Evolutionary conservation across 805 yeast genomes (phyloP), one percentile per base, ranked within the genome.

Genomic region (Monosporozyma aquatica): DNA sequence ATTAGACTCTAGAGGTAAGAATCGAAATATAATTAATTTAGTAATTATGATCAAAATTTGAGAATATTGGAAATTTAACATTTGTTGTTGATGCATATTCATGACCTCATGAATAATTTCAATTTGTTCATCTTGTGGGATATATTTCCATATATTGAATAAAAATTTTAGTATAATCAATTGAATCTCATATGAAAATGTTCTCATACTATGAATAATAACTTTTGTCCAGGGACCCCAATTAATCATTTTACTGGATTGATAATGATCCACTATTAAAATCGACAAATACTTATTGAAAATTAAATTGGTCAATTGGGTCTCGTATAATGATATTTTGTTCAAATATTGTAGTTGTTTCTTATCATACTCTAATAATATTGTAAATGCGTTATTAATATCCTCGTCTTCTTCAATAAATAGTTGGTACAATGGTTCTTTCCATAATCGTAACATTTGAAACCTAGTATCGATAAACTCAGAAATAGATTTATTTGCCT

Each of bases 211-310:
- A 37, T 49, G 50, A 10, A 52, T 29, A 2, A 54, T 42, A 3
- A 63, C 63, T 2, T 37, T 25, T 8, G 43, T 37, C 65, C 65
- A 61, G 10, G 18, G 22, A 9, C 47, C 38, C 66, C 65, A 61
- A 20, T 53, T 40, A 10, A 60, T 29, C 27, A 51, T 50, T 6
- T 37, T 25, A 5, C 35, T 25, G n/a, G 41, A 28, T 1, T 50
- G 39, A 11, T 48, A 43, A 36, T 52, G 55, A 32, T 51, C 52
- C 17, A 53, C 50, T 4, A 53, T 26, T 13, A 56, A 46, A 33
- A 46, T 49, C 26, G 51, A 54, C 9, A 61, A 37, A 5, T 57
- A 22, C 38, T 57, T 55, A 41, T 61, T 58, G 39, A 52, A 60
- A 14, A 59, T 42, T 20, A 59, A 44, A 36, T 56, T 57, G 3